Evolutionary conservation across 106 monocot species (phyloP), one percentile per base, ranked within the genome.

Genomic region (Dioscorea alata): DNA sequence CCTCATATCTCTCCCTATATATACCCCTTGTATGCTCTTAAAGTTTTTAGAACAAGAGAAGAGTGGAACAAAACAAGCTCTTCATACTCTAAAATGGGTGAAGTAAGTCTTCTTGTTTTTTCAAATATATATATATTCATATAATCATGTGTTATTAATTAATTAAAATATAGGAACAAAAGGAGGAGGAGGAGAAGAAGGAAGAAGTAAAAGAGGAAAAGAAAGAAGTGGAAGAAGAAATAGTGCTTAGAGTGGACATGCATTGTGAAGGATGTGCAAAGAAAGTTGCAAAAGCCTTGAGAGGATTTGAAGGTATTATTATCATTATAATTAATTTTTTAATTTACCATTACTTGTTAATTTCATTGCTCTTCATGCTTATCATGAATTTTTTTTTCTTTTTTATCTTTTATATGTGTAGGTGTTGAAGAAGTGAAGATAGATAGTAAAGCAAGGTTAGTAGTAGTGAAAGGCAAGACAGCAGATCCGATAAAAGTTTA

Each of bases 211-310:
- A 65, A 23, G 70, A 74, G 7, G 74, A 78, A 52, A 58, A 81
- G 74, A 71, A 85, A 57, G 74, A 78, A 25, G 73, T 72, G 21
- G 61, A 81, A 3, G 72, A 67, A 35, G 91, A 87, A 67, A 85
- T 87, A 32, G 82, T 91, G 32, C 79, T 91, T n/a, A 85, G 72
- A 78, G 90, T 91, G 50, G 81, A 81, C 72, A 90, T 90, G 90
- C 86, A 90, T 74, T 90, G 90, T 23, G 84, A 84, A 57, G 87
- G 73, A 12, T 91, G 90, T 48, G 90, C 91, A 33, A 87, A 61
- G 69, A 91, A 91, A 70, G 87, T 87, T 13, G 76, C 57, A 31
- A 84, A 24, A 49, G 82, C 76, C 33, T 68, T 91, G 13, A 76
- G 69, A 71, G 63, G 59, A 77, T 77, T 77, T 65, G 79, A 85